Conservation (phyloP, 1,284 basidiomycete genomes). For the Cryptococcus depauperatus region DNA sequence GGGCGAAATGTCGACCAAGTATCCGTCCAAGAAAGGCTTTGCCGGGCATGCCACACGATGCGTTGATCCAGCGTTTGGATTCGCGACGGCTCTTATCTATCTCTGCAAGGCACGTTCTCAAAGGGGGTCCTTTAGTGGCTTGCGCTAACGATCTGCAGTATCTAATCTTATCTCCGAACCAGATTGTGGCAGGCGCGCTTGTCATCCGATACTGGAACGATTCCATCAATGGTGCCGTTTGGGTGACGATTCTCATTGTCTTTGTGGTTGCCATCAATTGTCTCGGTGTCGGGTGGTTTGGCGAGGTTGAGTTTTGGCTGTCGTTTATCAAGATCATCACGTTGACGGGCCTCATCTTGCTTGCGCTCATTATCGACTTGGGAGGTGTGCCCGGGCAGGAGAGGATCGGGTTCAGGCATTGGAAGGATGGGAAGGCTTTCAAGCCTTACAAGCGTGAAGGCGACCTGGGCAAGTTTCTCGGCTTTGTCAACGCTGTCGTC, state of each 20-base stretch:
- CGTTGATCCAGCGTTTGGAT: conserved; percentile 42
- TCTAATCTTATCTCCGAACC: conserved; percentile 45
- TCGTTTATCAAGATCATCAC: conserved; percentile 53
- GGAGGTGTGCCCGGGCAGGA: conserved; percentile 61
- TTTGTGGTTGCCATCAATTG: conserved; percentile 42
- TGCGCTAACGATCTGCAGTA: conserved; percentile 34
- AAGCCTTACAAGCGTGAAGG: conserved; percentile 25
- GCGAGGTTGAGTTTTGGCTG: conserved; percentile 53
- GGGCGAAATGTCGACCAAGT: conserved; percentile 48
- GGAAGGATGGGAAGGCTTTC: conserved; percentile 46
- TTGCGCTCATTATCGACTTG: conserved; percentile 56
- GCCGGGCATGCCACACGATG: conserved; percentile 45
- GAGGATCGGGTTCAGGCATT: conserved; percentile 54
- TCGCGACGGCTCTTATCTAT: conserved; percentile 26
- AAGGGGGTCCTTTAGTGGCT: conserved; percentile 25
- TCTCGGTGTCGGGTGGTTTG: conserved; percentile 50
- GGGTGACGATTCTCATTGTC: conserved; percentile 43
- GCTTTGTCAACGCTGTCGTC: conserved; percentile 36
- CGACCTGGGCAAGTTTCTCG: conserved; percentile 27
- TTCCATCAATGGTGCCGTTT: conserved; percentile 34
- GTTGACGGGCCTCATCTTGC: conserved; percentile 54
- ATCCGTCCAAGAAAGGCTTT: conserved; percentile 46
- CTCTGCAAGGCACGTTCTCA: conserved; percentile 26
- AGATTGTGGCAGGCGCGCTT: conserved; percentile 43
- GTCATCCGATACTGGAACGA: conserved; percentile 40